Evolutionary conservation across 345 rosid species (phyloP).

Genomic region (Excoecaria cochinchinensis): DNA sequence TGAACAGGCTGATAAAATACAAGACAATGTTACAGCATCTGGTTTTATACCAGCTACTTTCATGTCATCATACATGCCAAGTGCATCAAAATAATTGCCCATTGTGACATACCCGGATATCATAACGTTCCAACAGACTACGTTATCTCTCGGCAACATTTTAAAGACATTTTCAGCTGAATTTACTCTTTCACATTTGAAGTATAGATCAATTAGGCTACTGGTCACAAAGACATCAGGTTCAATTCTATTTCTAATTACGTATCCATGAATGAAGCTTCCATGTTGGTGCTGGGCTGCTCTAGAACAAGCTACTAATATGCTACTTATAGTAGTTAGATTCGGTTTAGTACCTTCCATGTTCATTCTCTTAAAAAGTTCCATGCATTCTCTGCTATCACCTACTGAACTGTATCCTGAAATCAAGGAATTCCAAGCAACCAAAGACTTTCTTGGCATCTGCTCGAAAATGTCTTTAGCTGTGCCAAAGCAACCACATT

Average conservation of each 20-base stretch:
- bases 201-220: conserved; percentile 59
- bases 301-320: conserved; percentile 58
- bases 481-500: conserved; percentile 57
- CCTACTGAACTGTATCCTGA: conserved; percentile 44
- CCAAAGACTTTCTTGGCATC: conserved; percentile 42
- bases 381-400: conserved; percentile 51
- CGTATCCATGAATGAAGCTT: conserved; percentile 51
- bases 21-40: conserved; percentile 59
- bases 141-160: conserved; percentile 28
- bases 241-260: conserved; percentile 38
- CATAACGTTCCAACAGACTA: conserved; percentile 62
- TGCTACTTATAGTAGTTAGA: conserved; percentile 53
- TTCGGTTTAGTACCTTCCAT: conserved; percentile 50
- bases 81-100: conserved; percentile 52
- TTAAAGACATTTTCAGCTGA: conserved; percentile 53
- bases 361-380: conserved; percentile 53
- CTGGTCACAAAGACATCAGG: conserved; percentile 38
- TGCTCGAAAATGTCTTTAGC: conserved; percentile 54
- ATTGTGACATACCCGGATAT: conserved; percentile 54
- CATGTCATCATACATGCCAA: conserved; percentile 45
- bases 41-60: conserved; percentile 43
- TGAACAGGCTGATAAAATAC: conserved; percentile 61
- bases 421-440: conserved; percentile 72
- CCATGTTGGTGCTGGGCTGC: conserved; percentile 55
- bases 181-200: conserved; percentile 52